phyloP scores from a whole-genome alignment of 2,329 filamentous ascomycete species.

The Exophiala xenobiotica region DNA sequence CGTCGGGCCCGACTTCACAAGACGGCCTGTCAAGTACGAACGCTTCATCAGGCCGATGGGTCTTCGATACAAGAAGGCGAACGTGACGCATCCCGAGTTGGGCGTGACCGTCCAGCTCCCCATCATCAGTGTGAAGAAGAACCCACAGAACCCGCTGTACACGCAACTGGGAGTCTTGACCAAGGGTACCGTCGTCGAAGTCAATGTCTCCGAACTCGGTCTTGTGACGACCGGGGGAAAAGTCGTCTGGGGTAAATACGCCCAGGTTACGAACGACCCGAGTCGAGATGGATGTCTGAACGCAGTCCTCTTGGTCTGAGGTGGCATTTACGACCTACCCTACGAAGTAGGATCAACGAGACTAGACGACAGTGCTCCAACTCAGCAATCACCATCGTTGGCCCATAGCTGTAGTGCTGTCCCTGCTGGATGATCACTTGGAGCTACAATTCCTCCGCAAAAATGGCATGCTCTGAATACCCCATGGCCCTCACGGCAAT shows the following conservation, averaged over 20 bases:
- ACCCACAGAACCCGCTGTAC: constrained; percentile 85
- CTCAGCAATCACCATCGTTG: too few relatives aligned
- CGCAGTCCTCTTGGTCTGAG: constrained; percentile 38
- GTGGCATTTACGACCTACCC: not conserved
- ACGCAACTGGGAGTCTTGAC: constrained; percentile 89
- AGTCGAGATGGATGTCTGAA: constrained; percentile 65
- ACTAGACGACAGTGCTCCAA: too few relatives aligned
- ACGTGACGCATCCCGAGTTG: constrained; percentile 73
- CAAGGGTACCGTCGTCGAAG: constrained; percentile 81
- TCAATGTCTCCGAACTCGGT: constrained; percentile 89
- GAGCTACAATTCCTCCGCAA: constrained; percentile 21
- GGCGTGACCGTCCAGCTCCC: constrained; percentile 85
- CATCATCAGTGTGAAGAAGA: constrained; percentile 77
- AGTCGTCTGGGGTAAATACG: constrained; percentile 87
- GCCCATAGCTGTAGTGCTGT: too few relatives aligned
- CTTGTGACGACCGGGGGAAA: constrained; percentile 89
- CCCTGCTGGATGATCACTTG: not conserved
- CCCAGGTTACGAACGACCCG: constrained; percentile 59
- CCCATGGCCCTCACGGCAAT: constrained; percentile 59
- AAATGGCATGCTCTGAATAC: constrained; percentile 36
- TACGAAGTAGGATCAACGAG: too few relatives aligned
- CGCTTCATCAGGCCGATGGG: constrained; percentile 74
- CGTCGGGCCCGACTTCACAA: constrained; percentile 85
- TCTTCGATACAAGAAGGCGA: constrained; percentile 75
- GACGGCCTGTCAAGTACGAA: constrained; percentile 76